A percentile compares a stretch with the other conserved stretches of the same genome.
Conservation (phyloP, 352 stramenopile genomes). For the Phytopythium ostracodes region DNA sequence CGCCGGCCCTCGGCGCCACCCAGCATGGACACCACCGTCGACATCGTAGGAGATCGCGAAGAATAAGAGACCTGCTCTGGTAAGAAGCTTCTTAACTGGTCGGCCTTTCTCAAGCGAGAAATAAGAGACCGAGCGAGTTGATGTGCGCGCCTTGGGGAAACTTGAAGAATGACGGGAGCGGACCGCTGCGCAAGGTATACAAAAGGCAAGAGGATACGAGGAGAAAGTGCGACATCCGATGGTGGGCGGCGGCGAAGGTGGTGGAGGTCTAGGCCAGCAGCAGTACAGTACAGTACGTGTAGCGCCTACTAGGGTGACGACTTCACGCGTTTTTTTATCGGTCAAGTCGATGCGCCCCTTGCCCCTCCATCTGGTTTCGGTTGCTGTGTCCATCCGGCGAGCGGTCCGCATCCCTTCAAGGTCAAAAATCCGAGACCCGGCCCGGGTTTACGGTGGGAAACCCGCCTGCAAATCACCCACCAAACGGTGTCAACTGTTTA, state of each 20-base stretch:
- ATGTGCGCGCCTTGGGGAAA: conserved; percentile 16
- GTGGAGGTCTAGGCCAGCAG: neutral
- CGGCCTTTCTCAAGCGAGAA: neutral
- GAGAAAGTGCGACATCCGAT: neutral
- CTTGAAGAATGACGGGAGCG: conserved; percentile 17
- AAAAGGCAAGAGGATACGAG: neutral
- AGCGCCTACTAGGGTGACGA: neutral
- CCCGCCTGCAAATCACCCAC: too few relatives aligned
- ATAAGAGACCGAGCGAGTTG: neutral
- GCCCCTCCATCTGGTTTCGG: neutral
- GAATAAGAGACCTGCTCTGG: conserved; percentile 3
- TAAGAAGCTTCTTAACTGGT: neutral
- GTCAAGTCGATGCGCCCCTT: neutral
- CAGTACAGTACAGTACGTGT: too few relatives aligned
- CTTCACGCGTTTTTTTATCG: conserved; percentile 1
- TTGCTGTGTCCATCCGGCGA: neutral
- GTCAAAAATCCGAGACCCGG: neutral
- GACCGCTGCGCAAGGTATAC: neutral
- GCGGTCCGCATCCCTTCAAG: conserved; percentile 3
- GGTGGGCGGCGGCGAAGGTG: too few relatives aligned
- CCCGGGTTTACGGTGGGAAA: too few relatives aligned
- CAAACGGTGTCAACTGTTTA: too few relatives aligned
- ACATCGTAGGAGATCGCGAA: conserved; percentile 15
- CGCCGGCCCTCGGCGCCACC: conserved; percentile 23
- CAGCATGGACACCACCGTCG: conserved; percentile 62